Evolutionary conservation across 2,329 filamentous ascomycete genomes (phyloP).

Genomic region (Immersiporthe knoxdaviesiana): DNA sequence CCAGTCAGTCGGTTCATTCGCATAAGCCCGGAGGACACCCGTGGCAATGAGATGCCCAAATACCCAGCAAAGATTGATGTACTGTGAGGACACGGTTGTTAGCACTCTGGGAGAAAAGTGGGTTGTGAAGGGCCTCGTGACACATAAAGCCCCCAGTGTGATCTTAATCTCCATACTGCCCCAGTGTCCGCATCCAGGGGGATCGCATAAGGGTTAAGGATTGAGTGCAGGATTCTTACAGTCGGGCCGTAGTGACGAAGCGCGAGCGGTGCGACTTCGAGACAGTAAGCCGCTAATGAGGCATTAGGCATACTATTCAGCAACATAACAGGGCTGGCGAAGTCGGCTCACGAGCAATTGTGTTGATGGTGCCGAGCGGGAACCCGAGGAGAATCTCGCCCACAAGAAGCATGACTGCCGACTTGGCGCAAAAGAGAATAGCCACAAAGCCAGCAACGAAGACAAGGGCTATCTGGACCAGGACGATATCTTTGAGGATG

Average conservation of each 20-base stretch:
- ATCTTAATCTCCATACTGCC: neutral
- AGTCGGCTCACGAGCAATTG: conserved; percentile 12
- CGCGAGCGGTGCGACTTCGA: conserved; percentile 11
- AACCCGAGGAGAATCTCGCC: conserved; percentile 14
- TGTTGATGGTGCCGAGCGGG: conserved; percentile 14
- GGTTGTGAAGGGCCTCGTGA: neutral
- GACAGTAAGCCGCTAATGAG: conserved; percentile 7
- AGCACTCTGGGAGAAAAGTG: neutral
- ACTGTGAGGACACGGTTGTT: neutral
- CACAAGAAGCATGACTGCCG: conserved; percentile 10
- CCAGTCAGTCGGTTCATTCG: conserved; percentile 5
- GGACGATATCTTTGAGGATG: conserved; percentile 6
- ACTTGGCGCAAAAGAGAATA: conserved; percentile 10
- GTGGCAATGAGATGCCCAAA: conserved; percentile 15
- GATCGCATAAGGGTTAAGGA: neutral
- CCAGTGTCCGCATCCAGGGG: neutral
- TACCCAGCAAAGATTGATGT: conserved; percentile 15
- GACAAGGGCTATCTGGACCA: conserved; percentile 11
- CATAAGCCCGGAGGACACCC: conserved; percentile 6
- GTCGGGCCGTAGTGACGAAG: conserved; percentile 17
- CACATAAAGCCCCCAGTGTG: neutral
- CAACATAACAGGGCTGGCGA: neutral
- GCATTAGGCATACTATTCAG: neutral
- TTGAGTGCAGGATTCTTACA: neutral
- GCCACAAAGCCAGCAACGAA: conserved; percentile 7